Percentiles rank a stretch among this genome's conserved stretches.
These are phyloP conservation scores for Metschnikowia proteae DNA, from an alignment of 805 yeast genomes.

Conservation along the genomic window DNA sequence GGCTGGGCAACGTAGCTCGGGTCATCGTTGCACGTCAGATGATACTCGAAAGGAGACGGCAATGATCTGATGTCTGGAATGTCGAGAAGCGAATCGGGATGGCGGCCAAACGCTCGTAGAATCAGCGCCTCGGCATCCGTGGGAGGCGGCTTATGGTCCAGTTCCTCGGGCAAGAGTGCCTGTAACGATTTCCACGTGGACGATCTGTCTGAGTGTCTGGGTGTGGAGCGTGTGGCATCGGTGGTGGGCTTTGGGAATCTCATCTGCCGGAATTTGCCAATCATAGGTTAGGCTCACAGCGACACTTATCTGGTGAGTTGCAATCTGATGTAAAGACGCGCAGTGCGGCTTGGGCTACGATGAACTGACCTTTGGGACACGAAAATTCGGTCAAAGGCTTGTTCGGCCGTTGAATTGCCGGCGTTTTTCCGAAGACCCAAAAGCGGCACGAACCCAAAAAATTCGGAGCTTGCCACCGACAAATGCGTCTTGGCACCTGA, in stretches of 20 bases:
- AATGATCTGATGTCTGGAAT: constrained; percentile 6
- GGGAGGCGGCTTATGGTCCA: constrained; percentile 10
- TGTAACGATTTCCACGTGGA: constrained; percentile 15
- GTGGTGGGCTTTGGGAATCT: not conserved
- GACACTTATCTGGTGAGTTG: not conserved
- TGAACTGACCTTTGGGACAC: too few relatives aligned
- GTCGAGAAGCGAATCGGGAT: constrained; percentile 8
- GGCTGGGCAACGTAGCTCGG: constrained; percentile 13
- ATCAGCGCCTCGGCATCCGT: constrained; percentile 11
- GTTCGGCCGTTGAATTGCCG: too few relatives aligned
- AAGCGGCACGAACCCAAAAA: too few relatives aligned
- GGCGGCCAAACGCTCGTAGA: constrained; percentile 9
- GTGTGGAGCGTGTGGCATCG: not conserved
- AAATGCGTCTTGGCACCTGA: too few relatives aligned
- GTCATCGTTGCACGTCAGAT: constrained; percentile 11
- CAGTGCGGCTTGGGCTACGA: not conserved
- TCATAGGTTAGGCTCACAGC: not conserved
- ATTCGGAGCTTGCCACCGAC: too few relatives aligned
- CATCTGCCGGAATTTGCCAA: not conserved
- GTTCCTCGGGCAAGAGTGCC: constrained; percentile 9
- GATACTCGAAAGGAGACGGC: constrained; percentile 15
- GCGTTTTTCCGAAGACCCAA: too few relatives aligned
- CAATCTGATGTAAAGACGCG: not conserved
- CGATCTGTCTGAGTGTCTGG: constrained; percentile 8
- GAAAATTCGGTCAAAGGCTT: too few relatives aligned